These are phyloP conservation scores for Annulohypoxylon bovei DNA, from an alignment of 495 filamentous ascomycete genomes.

Conservation along the genomic window DNA sequence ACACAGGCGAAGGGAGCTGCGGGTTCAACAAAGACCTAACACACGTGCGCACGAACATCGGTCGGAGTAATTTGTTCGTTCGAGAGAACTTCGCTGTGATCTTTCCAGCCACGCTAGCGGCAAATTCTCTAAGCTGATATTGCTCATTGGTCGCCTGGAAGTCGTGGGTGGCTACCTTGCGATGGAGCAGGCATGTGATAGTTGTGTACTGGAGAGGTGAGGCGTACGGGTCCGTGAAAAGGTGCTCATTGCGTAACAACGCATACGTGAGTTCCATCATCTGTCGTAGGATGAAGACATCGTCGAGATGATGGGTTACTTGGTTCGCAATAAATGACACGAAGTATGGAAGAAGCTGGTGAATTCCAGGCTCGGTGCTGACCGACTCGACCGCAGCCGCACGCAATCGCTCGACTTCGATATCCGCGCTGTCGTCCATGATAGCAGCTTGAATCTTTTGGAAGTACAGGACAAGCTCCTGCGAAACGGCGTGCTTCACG, in stretches of 20 bases:
- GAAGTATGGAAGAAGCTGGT: conserved; percentile 95
- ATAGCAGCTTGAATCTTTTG: conserved; percentile 89
- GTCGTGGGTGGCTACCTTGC: conserved; percentile 71
- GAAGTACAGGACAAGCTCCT: conserved; percentile 97
- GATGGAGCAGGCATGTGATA: conserved; percentile 88
- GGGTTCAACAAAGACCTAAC: conserved; percentile 91
- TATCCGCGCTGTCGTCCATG: conserved; percentile 82
- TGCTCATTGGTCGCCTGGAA: conserved; percentile 63
- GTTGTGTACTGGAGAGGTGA: conserved; percentile 91
- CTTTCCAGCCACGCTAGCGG: conserved; percentile 77
- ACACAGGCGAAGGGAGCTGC: conserved; percentile 76
- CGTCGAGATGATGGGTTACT: conserved; percentile 87
- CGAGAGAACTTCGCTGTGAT: conserved; percentile 79
- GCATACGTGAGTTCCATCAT: conserved; percentile 90
- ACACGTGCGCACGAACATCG: conserved; percentile 88
- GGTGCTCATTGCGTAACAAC: conserved; percentile 79
- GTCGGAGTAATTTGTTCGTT: conserved; percentile 78
- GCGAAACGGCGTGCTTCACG: conserved; percentile 94
- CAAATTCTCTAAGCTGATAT: conserved; percentile 83
- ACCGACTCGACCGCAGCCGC: conserved; percentile 83
- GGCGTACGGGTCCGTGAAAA: conserved; percentile 92
- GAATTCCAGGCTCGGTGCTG: conserved; percentile 85
- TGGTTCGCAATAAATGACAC: conserved; percentile 93
- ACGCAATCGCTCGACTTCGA: conserved; percentile 72
- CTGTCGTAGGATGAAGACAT: conserved; percentile 85